Base-by-base conservation (phyloP, 108 stramenopile species). In the Thalassiosira profunda region DNA sequence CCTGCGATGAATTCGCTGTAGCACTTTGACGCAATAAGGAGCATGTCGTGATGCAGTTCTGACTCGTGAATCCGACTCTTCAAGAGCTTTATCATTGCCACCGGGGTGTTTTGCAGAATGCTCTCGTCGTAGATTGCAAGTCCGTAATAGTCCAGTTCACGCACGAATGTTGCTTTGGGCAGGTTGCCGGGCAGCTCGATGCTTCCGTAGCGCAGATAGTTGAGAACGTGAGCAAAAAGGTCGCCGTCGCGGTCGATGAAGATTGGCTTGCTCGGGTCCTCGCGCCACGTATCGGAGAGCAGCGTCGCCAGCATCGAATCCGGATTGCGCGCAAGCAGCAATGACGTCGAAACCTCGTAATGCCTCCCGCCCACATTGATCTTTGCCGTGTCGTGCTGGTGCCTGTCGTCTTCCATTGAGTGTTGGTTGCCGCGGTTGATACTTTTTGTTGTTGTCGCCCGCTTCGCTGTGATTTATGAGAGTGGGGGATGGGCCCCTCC, bases 141-240 rank as follows among this genome's bases (percentile, higher is more conserved):
- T 1, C 61, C 61, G 14, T 47, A 62, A 18, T 43, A 62, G 26
- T 62, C 61, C 1, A 62, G 44, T 2, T 62, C 61, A 18, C 61
- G 61, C 1, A 46, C 43, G 23, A 62, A 62, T 18, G 41, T 42
- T 0, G 61, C 29, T 14, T 4, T 38, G 9, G 61, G 61, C 14
- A 62, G 5, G 2, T 43, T 9, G 5, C 0, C 12, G 2, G 61
- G 61, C 10, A 62, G 61, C 17, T 62, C 61, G 3, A 62, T 62
- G 41, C 61, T 62, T 42, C 61, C 61, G 35, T 67, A 67, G 0
- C 67, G 67, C 7, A 69, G 59, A 48, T 69, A 69, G 4, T 61
- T 2, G 28, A 69, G 59, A 4, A 62, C 41, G 21, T 61, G 0
- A 0, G 67, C 67, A 48, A 69, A 69, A 1, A 34, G 26, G 5